Evolutionary conservation across 805 yeast genomes (phyloP).

Genomic region (Candida coquimbonensis): DNA sequence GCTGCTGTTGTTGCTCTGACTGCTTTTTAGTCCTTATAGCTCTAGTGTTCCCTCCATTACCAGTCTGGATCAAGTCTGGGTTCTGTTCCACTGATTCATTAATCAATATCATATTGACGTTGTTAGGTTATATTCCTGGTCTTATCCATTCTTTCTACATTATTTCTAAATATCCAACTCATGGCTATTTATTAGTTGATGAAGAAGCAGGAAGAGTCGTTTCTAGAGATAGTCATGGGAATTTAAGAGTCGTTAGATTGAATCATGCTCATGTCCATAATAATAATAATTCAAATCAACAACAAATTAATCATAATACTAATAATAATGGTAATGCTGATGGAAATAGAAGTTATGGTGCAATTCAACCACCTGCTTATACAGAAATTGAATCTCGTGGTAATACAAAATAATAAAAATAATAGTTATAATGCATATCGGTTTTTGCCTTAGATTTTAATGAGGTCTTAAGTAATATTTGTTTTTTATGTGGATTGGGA

Average conservation of each 20-base stretch:
- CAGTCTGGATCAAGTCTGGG: constrained; percentile 71
- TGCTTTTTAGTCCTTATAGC: constrained; percentile 64
- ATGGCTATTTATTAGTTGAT: constrained; percentile 22
- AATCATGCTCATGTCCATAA: constrained; percentile 2
- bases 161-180: constrained; percentile 58
- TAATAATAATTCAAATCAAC: background rate
- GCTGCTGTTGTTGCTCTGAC: constrained; percentile 34
- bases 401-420: too few species aligned
- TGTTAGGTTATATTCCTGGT: constrained; percentile 72
- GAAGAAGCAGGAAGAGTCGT: constrained; percentile 21
- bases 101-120: constrained; percentile 64
- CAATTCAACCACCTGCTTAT: constrained; percentile 8
- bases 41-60: constrained; percentile 69
- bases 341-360: constrained; percentile 4
- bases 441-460: too few species aligned
- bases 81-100: constrained; percentile 60
- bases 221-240: constrained; percentile 5
- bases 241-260: constrained; percentile 1
- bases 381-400: background rate
- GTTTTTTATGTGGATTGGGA: too few species aligned
- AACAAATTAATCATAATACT: background rate
- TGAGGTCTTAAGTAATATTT: too few species aligned
- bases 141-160: constrained; percentile 73
- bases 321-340: background rate
- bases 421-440: too few species aligned